These are phyloP conservation scores for Pyrenula massariospora DNA, from an alignment of 495 filamentous ascomycete species.

Conservation along the genomic window DNA sequence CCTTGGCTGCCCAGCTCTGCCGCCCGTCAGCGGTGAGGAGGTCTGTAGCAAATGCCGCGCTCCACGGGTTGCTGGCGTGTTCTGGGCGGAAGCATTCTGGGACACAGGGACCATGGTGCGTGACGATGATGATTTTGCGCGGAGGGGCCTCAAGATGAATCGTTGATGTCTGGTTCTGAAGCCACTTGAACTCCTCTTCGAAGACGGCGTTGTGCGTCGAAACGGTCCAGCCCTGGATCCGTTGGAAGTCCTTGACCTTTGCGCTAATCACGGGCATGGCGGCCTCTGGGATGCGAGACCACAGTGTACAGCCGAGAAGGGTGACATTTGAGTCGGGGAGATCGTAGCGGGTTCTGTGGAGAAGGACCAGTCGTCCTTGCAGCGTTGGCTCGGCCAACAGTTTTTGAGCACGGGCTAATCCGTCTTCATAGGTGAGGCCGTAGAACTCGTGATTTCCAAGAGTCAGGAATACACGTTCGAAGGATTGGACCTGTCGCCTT, in stretches of 20 bases:
- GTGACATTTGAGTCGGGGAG: slow-evolving; percentile 25
- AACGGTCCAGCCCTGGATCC: slow-evolving; percentile 36
- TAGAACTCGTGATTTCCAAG: slow-evolving; percentile 53
- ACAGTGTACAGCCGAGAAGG: slow-evolving; percentile 46
- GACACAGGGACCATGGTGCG: slow-evolving; percentile 41
- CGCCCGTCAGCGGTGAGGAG: slow-evolving; percentile 19
- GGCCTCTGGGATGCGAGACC: slow-evolving; percentile 33
- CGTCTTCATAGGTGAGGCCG: slow-evolving; percentile 21
- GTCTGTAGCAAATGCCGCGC: slow-evolving; percentile 39
- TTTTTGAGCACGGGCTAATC: slow-evolving; percentile 25
- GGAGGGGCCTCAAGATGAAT: slow-evolving; percentile 5
- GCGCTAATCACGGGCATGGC: slow-evolving; percentile 20
- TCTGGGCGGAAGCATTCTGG: slow-evolving; percentile 28
- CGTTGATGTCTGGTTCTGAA: slow-evolving; percentile 20
- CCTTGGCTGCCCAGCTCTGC: slow-evolving; percentile 12
- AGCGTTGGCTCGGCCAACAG: slow-evolving; percentile 33
- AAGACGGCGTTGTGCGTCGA: slow-evolving; percentile 34
- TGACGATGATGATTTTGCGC: slow-evolving; percentile 30
- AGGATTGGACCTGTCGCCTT: slow-evolving; percentile 25
- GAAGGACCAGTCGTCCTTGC: slow-evolving; percentile 28
- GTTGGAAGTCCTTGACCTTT: slow-evolving; percentile 36
- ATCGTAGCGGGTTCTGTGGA: slow-evolving; percentile 32
- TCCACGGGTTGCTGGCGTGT: slow-evolving; percentile 27
- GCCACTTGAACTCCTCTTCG: slow-evolving; percentile 31
- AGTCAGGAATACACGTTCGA: slow-evolving; percentile 36